A percentile compares a stretch with the other conserved stretches of the same genome.
These are phyloP conservation scores for Epichloe sp. DNA, from an alignment of 2,329 filamentous ascomycete genomes.

Conservation along the genomic window DNA sequence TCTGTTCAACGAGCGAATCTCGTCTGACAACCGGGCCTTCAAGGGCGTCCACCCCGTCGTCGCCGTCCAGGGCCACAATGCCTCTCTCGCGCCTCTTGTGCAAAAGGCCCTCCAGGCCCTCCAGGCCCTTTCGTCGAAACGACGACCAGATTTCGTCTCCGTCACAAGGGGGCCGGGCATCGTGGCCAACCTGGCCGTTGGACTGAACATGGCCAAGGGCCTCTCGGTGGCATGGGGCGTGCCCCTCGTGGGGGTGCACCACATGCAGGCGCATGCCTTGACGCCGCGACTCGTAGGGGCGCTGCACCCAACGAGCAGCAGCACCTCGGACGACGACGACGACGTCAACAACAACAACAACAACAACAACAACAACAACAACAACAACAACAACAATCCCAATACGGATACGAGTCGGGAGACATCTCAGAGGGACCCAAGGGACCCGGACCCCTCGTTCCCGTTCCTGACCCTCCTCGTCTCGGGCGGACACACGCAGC, in stretches of 20 bases:
- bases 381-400: too few relatives aligned
- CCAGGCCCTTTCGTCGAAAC: conserved; percentile 14
- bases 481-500: conserved; percentile 82
- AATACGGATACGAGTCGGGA: too few relatives aligned
- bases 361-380: too few relatives aligned
- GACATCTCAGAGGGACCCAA: too few relatives aligned
- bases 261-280: conserved; percentile 94
- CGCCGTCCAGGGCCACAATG: conserved; percentile 63
- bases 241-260: conserved; percentile 79
- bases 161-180: conserved; percentile 89
- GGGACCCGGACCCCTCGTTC: conserved; percentile 41
- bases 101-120: conserved; percentile 46
- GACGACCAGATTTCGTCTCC: conserved; percentile 72
- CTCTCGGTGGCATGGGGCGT: conserved; percentile 71
- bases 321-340: too few relatives aligned
- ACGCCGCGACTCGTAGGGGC: conserved; percentile 68
- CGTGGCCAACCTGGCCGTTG: conserved; percentile 62
- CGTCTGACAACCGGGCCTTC: conserved; percentile 63
- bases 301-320: conserved; percentile 20
- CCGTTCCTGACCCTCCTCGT: conserved; percentile 83
- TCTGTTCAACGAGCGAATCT: conserved; percentile 70
- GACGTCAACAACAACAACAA: too few relatives aligned
- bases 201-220: conserved; percentile 76
- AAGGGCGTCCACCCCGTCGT: conserved; percentile 68
- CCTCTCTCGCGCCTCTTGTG: conserved; percentile 55